Conservation (phyloP, 2,329 filamentous ascomycete genomes). For the Raffaelea albimanens region DNA sequence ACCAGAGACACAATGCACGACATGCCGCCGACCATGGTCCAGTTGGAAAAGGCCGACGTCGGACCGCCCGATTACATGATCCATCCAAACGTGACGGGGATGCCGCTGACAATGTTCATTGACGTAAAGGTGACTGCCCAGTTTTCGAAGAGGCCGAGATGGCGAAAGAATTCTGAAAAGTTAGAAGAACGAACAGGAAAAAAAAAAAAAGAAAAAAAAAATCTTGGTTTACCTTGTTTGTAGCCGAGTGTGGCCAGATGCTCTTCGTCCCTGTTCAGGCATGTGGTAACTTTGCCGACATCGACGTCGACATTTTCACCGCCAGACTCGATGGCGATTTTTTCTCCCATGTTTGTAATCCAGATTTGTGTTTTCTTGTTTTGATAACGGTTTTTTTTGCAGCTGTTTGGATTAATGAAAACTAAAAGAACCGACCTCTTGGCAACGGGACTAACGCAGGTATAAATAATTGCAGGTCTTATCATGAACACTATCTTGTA, state of each 20-base stretch:
- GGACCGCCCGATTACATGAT: constrained; percentile 29
- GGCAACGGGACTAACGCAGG: too few species aligned
- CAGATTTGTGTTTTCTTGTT: too few species aligned
- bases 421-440: too few species aligned
- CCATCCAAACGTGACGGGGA: constrained; percentile 28
- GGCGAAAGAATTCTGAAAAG: constrained; percentile 20
- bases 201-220: background rate
- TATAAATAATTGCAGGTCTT: too few species aligned
- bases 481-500: too few species aligned
- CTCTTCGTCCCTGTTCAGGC: constrained; percentile 20
- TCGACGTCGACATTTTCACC: too few species aligned
- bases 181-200: background rate
- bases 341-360: too few species aligned
- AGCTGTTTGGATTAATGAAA: too few species aligned
- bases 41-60: constrained; percentile 26
- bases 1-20: constrained; percentile 24
- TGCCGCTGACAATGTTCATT: constrained; percentile 29
- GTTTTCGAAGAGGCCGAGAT: constrained; percentile 26
- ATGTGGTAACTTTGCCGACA: constrained; percentile 4
- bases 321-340: too few species aligned
- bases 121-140: constrained; percentile 25
- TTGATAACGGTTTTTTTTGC: too few species aligned
- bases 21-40: constrained; percentile 27
- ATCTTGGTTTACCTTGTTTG: constrained; percentile 16
- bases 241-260: constrained; percentile 23